These are phyloP conservation scores for Trichocladium antarcticum DNA, from an alignment of 495 filamentous ascomycete species.

Conservation along the genomic window DNA sequence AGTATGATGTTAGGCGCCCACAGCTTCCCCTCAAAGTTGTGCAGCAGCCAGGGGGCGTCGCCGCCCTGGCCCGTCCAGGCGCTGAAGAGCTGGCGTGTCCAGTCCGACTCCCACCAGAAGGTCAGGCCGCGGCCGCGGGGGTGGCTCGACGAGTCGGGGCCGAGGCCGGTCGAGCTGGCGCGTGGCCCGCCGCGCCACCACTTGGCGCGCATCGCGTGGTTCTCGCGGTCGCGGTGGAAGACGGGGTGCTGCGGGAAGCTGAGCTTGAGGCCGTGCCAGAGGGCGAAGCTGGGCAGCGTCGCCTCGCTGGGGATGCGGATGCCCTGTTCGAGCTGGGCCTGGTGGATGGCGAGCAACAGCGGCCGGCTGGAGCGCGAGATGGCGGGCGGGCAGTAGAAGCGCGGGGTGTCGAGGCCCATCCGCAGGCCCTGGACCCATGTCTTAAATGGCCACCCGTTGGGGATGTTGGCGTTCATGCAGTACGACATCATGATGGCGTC, in stretches of 20 bases:
- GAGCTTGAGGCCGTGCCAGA: conserved; percentile 35
- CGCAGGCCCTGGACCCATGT: conserved; percentile 33
- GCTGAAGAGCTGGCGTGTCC: conserved; percentile 17
- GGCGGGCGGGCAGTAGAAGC: conserved; percentile 29
- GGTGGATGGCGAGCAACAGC: conserved; percentile 22
- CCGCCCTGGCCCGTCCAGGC: conserved; percentile 14
- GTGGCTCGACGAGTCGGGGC: conserved; percentile 16
- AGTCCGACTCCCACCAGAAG: conserved; percentile 28
- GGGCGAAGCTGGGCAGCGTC: conserved; percentile 29
- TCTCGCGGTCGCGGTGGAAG: conserved; percentile 16
- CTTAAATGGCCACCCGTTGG: conserved; percentile 40
- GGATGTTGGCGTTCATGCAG: conserved; percentile 38
- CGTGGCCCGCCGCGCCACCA: conserved; percentile 31
- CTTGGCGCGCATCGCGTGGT: conserved; percentile 11
- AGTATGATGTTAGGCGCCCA: conserved; percentile 25
- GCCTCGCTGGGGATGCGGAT: conserved; percentile 29
- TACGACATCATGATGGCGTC: conserved; percentile 44
- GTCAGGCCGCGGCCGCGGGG: conserved; percentile 20
- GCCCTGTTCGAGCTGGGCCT: conserved; percentile 21
- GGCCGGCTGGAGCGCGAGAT: conserved; percentile 21
- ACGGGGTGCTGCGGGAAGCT: conserved; percentile 30
- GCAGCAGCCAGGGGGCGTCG: conserved; percentile 20
- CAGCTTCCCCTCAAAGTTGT: conserved; percentile 16
- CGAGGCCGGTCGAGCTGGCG: conserved; percentile 18
- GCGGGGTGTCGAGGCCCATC: conserved; percentile 16